Percentiles rank a stretch among this genome's conserved stretches.
phyloP scores from a whole-genome alignment of 768 basidiomycete species.

The Phallus indusiatus region DNA sequence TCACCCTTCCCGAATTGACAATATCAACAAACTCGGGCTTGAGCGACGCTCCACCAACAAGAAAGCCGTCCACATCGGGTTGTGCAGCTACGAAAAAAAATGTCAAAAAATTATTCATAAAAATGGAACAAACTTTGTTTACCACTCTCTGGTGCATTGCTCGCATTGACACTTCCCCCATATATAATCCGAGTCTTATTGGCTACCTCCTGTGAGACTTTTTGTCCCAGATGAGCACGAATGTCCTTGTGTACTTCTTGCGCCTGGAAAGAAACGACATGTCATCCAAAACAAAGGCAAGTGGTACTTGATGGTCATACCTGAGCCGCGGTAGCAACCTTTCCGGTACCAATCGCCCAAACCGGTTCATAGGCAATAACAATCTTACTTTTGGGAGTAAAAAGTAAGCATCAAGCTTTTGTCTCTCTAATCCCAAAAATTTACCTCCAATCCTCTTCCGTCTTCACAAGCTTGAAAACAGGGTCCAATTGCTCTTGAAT shows the following conservation, averaged over 20 bases:
- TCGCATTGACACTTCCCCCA: slow-evolving; percentile 88
- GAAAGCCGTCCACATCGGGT: slow-evolving; percentile 91
- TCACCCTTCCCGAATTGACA: slow-evolving; percentile 54
- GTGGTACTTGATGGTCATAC: slow-evolving; percentile 8
- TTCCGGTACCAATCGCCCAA: slow-evolving; percentile 98
- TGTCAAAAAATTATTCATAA: too few relatives aligned
- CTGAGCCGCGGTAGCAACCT: slow-evolving; percentile 74
- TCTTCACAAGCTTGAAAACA: slow-evolving; percentile 48
- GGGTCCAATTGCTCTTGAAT: slow-evolving; percentile 77
- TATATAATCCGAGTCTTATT: slow-evolving; percentile 81
- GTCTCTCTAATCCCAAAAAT: background rate
- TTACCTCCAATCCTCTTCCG: slow-evolving; percentile 72
- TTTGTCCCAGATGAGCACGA: slow-evolving; percentile 58
- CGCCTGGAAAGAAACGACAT: slow-evolving; percentile 42
- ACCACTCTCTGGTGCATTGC: slow-evolving; percentile 85
- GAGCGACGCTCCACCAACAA: slow-evolving; percentile 94
- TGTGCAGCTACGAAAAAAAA: slow-evolving; percentile 43
- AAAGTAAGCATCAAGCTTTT: background rate
- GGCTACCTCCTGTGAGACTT: slow-evolving; percentile 62
- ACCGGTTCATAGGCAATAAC: slow-evolving; percentile 97
- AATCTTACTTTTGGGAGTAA: slow-evolving; percentile 50
- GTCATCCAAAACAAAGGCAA: background rate
- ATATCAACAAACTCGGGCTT: slow-evolving; percentile 96
- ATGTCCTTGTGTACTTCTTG: slow-evolving; percentile 86
- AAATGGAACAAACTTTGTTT: slow-evolving; percentile 21